A percentile compares a stretch with the other conserved stretches of the same genome.
Conservation (phyloP, 2,329 filamentous ascomycete genomes). For the Beauveria asiatica region DNA sequence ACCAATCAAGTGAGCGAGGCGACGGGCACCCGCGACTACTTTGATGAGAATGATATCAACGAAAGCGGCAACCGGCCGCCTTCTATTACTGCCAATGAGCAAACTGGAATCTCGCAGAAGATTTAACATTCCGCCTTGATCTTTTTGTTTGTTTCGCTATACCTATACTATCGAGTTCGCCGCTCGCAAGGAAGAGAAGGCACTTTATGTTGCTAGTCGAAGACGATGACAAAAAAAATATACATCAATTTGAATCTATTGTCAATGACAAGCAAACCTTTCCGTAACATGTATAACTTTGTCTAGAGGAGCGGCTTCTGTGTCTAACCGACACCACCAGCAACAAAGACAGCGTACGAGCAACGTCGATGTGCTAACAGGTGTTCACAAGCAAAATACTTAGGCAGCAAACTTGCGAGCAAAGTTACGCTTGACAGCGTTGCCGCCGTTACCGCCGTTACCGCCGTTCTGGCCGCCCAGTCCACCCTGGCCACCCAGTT, state of each 20-base stretch:
- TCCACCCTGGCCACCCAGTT: too few species aligned
- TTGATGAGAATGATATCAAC: constrained; percentile 9
- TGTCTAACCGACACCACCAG: neutral
- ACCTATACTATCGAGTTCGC: too few species aligned
- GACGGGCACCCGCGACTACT: constrained; percentile 12
- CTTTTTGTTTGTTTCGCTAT: neutral
- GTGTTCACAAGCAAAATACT: neutral
- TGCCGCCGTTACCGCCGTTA: neutral
- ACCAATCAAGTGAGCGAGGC: constrained; percentile 16
- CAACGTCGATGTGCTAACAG: neutral
- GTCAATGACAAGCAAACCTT: neutral
- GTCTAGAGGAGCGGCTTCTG: neutral
- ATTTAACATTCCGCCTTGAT: neutral
- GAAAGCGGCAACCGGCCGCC: constrained; percentile 6
- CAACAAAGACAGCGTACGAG: neutral
- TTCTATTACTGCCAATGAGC: constrained; percentile 5
- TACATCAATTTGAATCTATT: constrained; percentile 5
- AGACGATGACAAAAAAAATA: neutral
- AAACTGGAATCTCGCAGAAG: constrained; percentile 8
- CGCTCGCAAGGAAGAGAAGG: too few species aligned
- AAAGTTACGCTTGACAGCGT: neutral
- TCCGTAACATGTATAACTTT: neutral
- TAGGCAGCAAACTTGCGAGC: neutral
- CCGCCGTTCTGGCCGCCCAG: too few species aligned
- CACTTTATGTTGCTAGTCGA: neutral